Conservation (phyloP, 441 rosid genomes). For the Euphorbia celastroides region DNA sequence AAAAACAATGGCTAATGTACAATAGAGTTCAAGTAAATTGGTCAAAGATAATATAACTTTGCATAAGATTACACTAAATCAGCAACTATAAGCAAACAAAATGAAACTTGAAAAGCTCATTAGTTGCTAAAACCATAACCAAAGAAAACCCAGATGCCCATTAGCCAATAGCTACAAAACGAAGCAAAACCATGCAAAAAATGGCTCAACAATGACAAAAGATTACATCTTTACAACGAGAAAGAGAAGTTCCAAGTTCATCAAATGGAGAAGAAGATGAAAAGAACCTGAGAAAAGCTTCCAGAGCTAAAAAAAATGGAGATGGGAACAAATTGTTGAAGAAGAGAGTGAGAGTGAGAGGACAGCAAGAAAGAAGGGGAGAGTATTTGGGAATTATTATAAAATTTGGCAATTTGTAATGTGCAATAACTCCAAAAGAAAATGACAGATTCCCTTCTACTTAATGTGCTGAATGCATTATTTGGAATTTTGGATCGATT, state of each 20-base stretch:
- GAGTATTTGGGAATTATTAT: background rate
- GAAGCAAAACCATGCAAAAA: background rate
- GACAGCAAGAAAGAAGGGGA: background rate
- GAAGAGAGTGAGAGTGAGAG: constrained; percentile 7
- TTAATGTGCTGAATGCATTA: too few relatives aligned
- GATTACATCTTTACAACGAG: background rate
- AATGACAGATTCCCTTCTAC: constrained; percentile 5
- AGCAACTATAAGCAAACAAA: background rate
- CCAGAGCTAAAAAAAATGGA: background rate
- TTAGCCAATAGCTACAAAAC: background rate
- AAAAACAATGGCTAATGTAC: background rate
- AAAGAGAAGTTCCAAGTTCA: background rate
- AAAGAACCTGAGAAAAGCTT: background rate
- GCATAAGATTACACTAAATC: background rate
- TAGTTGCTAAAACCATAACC: background rate
- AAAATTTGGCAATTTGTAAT: background rate
- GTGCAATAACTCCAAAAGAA: constrained; percentile 5
- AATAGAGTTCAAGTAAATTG: background rate
- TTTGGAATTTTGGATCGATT: too few relatives aligned
- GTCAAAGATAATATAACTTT: background rate
- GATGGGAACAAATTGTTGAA: background rate
- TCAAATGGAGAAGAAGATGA: background rate
- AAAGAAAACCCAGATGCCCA: constrained; percentile 3
- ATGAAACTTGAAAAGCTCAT: constrained; percentile 4
- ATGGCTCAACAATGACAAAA: background rate